These are phyloP conservation scores for Backusella tuberculispora DNA, from an alignment of 192 early-diverging fungal genomes.

Conservation along the genomic window DNA sequence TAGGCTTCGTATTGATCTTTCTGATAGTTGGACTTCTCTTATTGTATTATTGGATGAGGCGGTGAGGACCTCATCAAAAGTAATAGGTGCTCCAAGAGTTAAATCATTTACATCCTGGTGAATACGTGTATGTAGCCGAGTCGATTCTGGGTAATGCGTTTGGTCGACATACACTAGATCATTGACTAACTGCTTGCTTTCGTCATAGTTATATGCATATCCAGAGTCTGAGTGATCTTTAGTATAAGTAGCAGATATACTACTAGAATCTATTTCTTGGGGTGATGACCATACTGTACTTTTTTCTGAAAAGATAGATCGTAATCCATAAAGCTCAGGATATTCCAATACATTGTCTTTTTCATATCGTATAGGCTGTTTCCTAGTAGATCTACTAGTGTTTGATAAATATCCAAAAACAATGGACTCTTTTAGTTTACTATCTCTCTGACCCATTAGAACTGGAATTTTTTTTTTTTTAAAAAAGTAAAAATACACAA, in stretches of 20 bases:
- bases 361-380: not conserved
- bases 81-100: not conserved
- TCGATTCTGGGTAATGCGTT: slow-evolving; percentile 27
- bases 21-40: slow-evolving; percentile 59
- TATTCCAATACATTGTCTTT: slow-evolving; percentile 7
- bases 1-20: slow-evolving; percentile 54
- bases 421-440: slow-evolving; percentile 10
- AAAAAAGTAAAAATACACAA: slow-evolving; percentile 6
- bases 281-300: not conserved
- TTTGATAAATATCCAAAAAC: slow-evolving; percentile 8
- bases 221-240: slow-evolving; percentile 13
- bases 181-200: slow-evolving; percentile 15
- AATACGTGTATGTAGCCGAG: not conserved
- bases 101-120: not conserved
- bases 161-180: slow-evolving; percentile 28
- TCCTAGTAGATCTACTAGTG: not conserved
- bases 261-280: not conserved
- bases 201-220: slow-evolving; percentile 16
- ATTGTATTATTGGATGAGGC: slow-evolving; percentile 1
- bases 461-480: not conserved
- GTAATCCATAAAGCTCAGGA: slow-evolving; percentile 7
- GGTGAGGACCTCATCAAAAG: not conserved
- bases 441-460: slow-evolving; percentile 6
- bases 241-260: not conserved
- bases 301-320: not conserved